Conservation (phyloP, 1,284 basidiomycete genomes). For the Malassezia globosa region DNA sequence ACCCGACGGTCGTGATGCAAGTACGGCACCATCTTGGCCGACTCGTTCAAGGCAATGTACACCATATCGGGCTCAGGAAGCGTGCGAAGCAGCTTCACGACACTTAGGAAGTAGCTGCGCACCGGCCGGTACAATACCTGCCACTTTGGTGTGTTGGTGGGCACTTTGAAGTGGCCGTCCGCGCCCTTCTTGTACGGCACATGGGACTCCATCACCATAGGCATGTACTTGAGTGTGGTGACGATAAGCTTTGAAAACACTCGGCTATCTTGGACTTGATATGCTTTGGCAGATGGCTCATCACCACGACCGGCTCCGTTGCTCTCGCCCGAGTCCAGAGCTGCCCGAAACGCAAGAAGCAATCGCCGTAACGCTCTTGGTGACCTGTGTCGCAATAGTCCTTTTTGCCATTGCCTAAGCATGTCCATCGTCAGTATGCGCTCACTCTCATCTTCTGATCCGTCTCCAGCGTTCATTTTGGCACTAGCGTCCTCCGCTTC, state of each 20-base stretch:
- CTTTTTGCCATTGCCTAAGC: constrained; percentile 75
- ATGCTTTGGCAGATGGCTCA: constrained; percentile 23
- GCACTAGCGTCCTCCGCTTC: too few species aligned
- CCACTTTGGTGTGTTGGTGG: constrained; percentile 47
- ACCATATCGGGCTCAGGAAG: constrained; percentile 49
- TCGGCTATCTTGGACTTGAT: constrained; percentile 38
- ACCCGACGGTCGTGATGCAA: constrained; percentile 33
- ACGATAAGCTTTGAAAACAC: constrained; percentile 77
- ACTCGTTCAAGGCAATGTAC: constrained; percentile 51
- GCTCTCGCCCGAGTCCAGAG: constrained; percentile 33
- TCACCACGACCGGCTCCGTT: constrained; percentile 13
- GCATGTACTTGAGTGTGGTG: constrained; percentile 79
- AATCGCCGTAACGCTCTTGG: constrained; percentile 72
- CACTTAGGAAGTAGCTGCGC: constrained; percentile 53
- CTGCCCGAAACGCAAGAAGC: constrained; percentile 50
- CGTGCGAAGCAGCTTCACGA: constrained; percentile 36
- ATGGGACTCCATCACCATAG: constrained; percentile 75
- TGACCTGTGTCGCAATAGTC: constrained; percentile 76
- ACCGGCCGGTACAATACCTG: constrained; percentile 73
- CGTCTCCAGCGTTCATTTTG: too few species aligned
- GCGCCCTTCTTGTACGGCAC: constrained; percentile 63
- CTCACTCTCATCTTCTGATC: constrained; percentile 19
- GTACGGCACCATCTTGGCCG: constrained; percentile 41
- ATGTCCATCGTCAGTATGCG: constrained; percentile 60
- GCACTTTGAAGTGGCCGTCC: constrained; percentile 49